These are phyloP conservation scores for Bipolaris victoriae DNA, from an alignment of 2,329 filamentous ascomycete genomes.

Conservation along the genomic window DNA sequence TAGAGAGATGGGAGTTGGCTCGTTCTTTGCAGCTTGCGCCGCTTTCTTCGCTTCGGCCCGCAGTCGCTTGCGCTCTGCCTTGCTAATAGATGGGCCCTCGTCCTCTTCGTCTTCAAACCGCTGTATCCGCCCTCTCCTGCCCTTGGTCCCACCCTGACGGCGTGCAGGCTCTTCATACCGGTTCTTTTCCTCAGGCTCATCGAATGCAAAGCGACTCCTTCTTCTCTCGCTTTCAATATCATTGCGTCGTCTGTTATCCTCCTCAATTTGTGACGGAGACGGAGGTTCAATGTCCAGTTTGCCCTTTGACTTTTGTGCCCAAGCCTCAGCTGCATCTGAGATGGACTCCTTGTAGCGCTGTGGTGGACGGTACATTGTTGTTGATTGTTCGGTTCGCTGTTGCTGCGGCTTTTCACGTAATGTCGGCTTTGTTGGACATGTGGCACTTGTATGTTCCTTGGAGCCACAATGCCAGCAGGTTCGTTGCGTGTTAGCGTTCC, in stretches of 20 bases:
- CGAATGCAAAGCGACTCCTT: conserved; percentile 34
- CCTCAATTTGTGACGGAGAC: conserved; percentile 16
- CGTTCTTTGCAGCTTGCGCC: conserved; percentile 35
- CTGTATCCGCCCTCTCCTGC: conserved; percentile 29
- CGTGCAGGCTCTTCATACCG: conserved; percentile 42
- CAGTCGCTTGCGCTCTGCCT: conserved; percentile 41
- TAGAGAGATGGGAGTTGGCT: conserved; percentile 65
- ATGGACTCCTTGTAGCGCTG: conserved; percentile 24
- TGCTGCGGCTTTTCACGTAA: conserved; percentile 26
- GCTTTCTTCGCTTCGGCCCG: conserved; percentile 46
- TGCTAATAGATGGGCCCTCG: conserved; percentile 26
- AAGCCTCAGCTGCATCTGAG: conserved; percentile 38
- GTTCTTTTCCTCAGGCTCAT: conserved; percentile 32
- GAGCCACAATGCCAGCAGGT: conserved; percentile 43
- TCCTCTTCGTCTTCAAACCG: conserved; percentile 36
- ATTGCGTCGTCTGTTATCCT: conserved; percentile 26
- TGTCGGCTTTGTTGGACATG: conserved; percentile 35
- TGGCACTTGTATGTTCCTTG: conserved; percentile 29
- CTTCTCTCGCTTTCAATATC: conserved; percentile 31
- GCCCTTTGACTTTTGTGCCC: conserved; percentile 28
- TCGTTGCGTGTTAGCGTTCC: conserved; percentile 27
- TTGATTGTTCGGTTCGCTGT: conserved; percentile 10
- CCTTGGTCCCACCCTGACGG: conserved; percentile 25
- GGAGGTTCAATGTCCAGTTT: conserved; percentile 22
- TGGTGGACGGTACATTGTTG: conserved; percentile 17